These are phyloP conservation scores for Rhizopogon vesiculosus DNA, from an alignment of 768 basidiomycete genomes.

Conservation along the genomic window DNA sequence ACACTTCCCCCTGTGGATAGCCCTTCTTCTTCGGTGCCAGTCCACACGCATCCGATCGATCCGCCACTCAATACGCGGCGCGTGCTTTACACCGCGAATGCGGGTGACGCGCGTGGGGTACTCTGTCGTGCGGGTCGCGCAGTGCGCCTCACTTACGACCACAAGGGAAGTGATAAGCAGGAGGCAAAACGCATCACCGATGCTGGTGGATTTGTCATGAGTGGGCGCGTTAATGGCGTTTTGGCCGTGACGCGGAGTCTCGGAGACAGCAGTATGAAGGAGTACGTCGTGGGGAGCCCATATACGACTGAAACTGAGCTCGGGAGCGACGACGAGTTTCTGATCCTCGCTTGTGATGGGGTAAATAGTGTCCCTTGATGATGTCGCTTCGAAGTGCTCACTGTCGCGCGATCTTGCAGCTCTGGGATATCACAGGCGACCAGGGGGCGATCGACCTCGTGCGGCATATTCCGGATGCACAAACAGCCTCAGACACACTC, in stretches of 20 bases:
- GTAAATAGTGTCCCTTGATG: slow-evolving; percentile 44
- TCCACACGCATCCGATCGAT: slow-evolving; percentile 30
- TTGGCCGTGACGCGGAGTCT: slow-evolving; percentile 93
- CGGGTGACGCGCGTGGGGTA: slow-evolving; percentile 93
- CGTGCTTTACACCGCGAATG: slow-evolving; percentile 93
- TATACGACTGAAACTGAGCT: slow-evolving; percentile 98
- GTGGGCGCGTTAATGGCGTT: slow-evolving; percentile 96
- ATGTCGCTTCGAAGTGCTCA: background rate
- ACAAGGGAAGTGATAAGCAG: slow-evolving; percentile 95
- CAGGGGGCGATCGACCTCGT: slow-evolving; percentile 88
- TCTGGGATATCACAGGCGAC: slow-evolving; percentile 95
- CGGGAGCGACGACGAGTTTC: slow-evolving; percentile 86
- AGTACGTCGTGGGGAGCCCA: slow-evolving; percentile 96
- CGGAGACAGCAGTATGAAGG: slow-evolving; percentile 98
- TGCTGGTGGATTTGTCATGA: slow-evolving; percentile 98
- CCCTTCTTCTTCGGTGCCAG: slow-evolving; percentile 29
- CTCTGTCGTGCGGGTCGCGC: slow-evolving; percentile 88
- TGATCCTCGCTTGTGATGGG: slow-evolving; percentile 96
- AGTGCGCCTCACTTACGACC: slow-evolving; percentile 93
- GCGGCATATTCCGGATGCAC: slow-evolving; percentile 66
- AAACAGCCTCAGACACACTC: slow-evolving; percentile 72
- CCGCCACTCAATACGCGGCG: slow-evolving; percentile 55
- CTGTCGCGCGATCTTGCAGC: slow-evolving; percentile 37
- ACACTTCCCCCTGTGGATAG: background rate
- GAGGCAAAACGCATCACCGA: slow-evolving; percentile 98